These are phyloP conservation scores for Eremochloa ophiuroides DNA, from an alignment of 176 grass and related monocot species.

Conservation along the genomic window DNA sequence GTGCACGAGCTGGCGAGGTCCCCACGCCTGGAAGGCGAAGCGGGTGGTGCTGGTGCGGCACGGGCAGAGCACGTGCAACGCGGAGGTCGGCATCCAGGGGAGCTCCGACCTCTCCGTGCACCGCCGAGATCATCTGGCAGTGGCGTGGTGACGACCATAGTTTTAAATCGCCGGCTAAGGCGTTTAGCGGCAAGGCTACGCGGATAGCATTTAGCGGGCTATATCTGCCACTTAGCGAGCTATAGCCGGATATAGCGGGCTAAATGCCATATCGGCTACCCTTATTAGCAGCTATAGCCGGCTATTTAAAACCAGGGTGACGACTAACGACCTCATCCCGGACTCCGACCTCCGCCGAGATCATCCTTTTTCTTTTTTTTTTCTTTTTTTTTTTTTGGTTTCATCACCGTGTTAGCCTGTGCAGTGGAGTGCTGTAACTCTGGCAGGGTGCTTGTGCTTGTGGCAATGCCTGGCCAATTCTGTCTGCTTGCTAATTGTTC, in stretches of 20 bases:
- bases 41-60: constrained; percentile 92
- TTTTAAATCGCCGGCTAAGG: too few relatives aligned
- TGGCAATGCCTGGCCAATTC: not conserved
- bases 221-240: too few relatives aligned
- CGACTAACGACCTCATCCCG: constrained; percentile 62
- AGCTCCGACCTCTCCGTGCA: constrained; percentile 82
- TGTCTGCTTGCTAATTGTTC: not conserved
- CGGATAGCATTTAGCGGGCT: too few relatives aligned
- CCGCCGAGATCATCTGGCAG: constrained; percentile 87
- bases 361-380: constrained; percentile 79
- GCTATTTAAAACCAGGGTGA: too few relatives aligned
- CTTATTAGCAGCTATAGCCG: too few relatives aligned
- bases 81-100: constrained; percentile 89
- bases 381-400: not conserved
- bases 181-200: too few relatives aligned
- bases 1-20: constrained; percentile 34
- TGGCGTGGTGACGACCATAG: constrained; percentile 40
- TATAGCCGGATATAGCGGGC: too few relatives aligned
- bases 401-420: not conserved
- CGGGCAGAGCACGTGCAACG: constrained; percentile 99
- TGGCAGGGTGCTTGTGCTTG: not conserved
- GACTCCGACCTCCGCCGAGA: constrained; percentile 78
- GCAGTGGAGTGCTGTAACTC: not conserved
- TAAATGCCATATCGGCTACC: too few relatives aligned
- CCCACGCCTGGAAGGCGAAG: constrained; percentile 45